Evolutionary conservation across 2,329 filamentous ascomycete genomes (phyloP).

Genomic region (Tricladium varicosporioides): DNA sequence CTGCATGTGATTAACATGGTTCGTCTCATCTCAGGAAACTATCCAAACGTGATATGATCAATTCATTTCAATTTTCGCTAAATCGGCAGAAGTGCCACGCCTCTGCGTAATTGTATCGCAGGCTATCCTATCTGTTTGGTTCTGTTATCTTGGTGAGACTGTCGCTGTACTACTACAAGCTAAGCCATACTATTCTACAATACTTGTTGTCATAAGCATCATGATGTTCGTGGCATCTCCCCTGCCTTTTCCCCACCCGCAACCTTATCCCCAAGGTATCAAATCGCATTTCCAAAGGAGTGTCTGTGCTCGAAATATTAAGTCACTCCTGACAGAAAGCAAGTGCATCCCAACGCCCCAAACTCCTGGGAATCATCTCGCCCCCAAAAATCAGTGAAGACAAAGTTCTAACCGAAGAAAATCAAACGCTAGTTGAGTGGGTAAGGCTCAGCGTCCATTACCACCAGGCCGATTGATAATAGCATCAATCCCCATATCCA

Average conservation of each 20-base stretch:
- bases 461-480: slow-evolving; percentile 51
- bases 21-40: too few relatives aligned
- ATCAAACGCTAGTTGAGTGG: background rate
- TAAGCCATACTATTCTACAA: slow-evolving; percentile 5
- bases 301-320: slow-evolving; percentile 1
- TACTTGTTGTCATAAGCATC: slow-evolving; percentile 4
- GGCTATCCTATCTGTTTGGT: background rate
- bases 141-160: too few relatives aligned
- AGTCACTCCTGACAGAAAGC: background rate
- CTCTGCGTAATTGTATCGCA: background rate
- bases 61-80: too few relatives aligned
- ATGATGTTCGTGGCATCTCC: slow-evolving; percentile 2
- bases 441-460: background rate
- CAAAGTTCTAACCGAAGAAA: too few relatives aligned
- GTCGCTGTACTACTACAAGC: slow-evolving; percentile 10
- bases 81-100: background rate
- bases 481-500: slow-evolving; percentile 60
- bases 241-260: background rate
- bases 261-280: too few relatives aligned
- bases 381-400: background rate
- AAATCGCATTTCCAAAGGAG: background rate
- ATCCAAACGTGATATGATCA: too few relatives aligned
- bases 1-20: too few relatives aligned
- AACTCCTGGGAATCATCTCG: background rate
- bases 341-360: background rate